A percentile compares a stretch with the other conserved stretches of the same genome.
phyloP scores from a whole-genome alignment of 2,329 filamentous ascomycete species.

The Trichoderma koningiopsis region DNA sequence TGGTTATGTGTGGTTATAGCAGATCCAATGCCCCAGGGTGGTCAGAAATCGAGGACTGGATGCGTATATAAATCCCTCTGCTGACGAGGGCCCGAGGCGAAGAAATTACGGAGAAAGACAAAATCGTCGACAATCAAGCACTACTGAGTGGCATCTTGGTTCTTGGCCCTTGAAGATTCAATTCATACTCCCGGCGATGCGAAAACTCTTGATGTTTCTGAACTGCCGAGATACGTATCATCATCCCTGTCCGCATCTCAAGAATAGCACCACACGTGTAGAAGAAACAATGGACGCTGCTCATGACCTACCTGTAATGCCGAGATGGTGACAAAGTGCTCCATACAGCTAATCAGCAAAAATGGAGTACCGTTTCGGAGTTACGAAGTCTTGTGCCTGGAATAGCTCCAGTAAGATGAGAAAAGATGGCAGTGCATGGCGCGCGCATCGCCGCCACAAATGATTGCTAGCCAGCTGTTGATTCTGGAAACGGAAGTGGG shows the following conservation, averaged over 20 bases:
- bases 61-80: neutral
- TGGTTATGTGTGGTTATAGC: neutral
- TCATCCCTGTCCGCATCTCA: neutral
- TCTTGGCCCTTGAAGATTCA: neutral
- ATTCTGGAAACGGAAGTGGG: conserved; percentile 23
- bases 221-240: neutral
- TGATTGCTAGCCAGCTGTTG: neutral
- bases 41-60: neutral
- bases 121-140: neutral
- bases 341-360: neutral
- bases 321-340: neutral
- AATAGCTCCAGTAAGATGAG: neutral
- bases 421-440: conserved; percentile 2
- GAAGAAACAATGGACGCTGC: neutral
- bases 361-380: neutral
- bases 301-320: neutral
- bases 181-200: neutral
- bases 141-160: neutral
- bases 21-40: neutral
- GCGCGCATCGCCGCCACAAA: neutral
- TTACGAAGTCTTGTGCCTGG: neutral
- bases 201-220: neutral
- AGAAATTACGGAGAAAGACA: neutral
- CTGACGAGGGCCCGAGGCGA: neutral
- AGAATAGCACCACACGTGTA: neutral